Conservation (phyloP, 345 rosid genomes). For the Corchorus capsularis region DNA sequence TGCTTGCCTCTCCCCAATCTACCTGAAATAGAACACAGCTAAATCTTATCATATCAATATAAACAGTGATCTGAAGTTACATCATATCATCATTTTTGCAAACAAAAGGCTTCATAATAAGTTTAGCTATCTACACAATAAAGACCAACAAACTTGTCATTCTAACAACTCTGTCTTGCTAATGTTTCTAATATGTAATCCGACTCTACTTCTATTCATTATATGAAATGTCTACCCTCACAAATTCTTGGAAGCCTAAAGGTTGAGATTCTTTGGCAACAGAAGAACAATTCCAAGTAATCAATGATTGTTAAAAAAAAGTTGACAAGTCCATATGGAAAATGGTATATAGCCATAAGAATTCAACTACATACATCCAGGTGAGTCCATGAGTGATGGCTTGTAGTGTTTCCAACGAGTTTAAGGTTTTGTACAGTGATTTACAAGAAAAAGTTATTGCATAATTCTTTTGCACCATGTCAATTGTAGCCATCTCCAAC, state of each 20-base stretch:
- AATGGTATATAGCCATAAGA: not conserved
- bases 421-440: not conserved
- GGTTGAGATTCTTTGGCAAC: not conserved
- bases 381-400: not conserved
- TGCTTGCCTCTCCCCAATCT: conserved; percentile 95
- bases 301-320: not conserved
- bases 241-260: not conserved
- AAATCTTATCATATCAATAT: conserved; percentile 18
- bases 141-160: not conserved
- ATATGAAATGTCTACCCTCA: not conserved
- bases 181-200: not conserved
- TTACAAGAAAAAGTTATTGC: not conserved
- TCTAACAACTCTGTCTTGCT: not conserved
- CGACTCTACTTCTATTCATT: not conserved
- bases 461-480: not conserved
- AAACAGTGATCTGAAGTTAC: not conserved
- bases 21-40: conserved; percentile 51
- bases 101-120: not conserved
- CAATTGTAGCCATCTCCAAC: not conserved
- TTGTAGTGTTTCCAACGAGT: not conserved
- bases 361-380: not conserved
- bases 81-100: not conserved
- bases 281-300: not conserved
- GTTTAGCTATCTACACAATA: not conserved
- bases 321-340: not conserved